Conservation (phyloP, 1,139 yeast species). For the Taphrina betulina region DNA sequence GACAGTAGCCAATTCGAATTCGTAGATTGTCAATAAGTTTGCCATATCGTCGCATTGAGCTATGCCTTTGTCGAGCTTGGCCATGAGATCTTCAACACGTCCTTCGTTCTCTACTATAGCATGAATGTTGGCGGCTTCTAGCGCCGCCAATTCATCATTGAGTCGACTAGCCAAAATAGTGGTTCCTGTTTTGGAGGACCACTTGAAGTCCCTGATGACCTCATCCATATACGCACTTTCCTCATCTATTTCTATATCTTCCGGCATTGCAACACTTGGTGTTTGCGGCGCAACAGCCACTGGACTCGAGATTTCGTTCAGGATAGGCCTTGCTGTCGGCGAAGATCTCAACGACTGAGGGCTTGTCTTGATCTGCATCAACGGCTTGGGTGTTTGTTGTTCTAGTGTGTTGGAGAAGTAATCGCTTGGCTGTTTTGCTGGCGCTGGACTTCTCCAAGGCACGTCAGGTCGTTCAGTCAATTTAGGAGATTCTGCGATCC, state of each 20-base stretch:
- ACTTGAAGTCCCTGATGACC: slow-evolving; percentile 62
- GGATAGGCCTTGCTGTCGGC: not conserved
- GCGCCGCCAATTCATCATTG: slow-evolving; percentile 57
- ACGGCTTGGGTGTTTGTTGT: not conserved
- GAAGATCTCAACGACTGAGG: not conserved
- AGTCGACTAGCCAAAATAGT: slow-evolving; percentile 58
- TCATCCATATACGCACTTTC: slow-evolving; percentile 30
- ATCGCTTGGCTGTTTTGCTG: not conserved
- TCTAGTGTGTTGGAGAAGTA: not conserved
- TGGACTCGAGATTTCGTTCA: not conserved
- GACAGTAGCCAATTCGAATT: slow-evolving; percentile 60
- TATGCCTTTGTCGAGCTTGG: slow-evolving; percentile 51
- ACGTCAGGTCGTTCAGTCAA: slow-evolving; percentile 7
- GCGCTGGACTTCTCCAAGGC: slow-evolving; percentile 8
- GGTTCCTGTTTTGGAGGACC: slow-evolving; percentile 68
- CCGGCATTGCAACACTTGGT: not conserved
- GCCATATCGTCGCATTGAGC: slow-evolving; percentile 59
- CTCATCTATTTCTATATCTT: slow-evolving; percentile 3
- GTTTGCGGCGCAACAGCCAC: not conserved
- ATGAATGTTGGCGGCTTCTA: slow-evolving; percentile 54
- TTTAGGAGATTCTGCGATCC: slow-evolving; percentile 1
- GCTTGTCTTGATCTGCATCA: not conserved
- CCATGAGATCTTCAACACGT: slow-evolving; percentile 50
- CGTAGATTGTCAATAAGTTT: slow-evolving; percentile 55
- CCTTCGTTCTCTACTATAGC: slow-evolving; percentile 51